phyloP scores from a whole-genome alignment of 2,329 filamentous ascomycete genomes.

The Pseudophaeomoniella oleicola region DNA sequence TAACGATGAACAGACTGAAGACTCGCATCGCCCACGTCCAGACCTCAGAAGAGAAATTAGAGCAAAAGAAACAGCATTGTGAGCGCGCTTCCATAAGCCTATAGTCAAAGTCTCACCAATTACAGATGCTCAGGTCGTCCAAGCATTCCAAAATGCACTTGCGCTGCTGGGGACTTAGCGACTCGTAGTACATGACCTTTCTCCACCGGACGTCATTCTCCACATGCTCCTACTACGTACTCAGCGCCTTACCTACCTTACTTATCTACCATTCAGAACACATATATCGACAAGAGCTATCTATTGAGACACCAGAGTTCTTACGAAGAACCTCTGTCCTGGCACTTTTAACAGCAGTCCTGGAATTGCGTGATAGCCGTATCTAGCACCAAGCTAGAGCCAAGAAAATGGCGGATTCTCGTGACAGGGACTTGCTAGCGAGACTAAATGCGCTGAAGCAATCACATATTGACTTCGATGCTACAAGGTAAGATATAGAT shows the following conservation, averaged over 20 bases:
- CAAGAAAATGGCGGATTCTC: conserved; percentile 9
- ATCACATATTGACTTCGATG: conserved; percentile 17
- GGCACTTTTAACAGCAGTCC: too few relatives aligned
- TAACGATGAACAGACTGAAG: conserved; percentile 50
- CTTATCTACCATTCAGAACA: too few relatives aligned
- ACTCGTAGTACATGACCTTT: too few relatives aligned
- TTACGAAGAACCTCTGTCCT: too few relatives aligned
- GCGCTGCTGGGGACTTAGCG: conserved; percentile 23
- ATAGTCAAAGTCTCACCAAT: too few relatives aligned
- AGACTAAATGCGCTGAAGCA: conserved; percentile 19
- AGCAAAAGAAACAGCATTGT: conserved; percentile 70
- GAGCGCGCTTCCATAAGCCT: conserved; percentile 29
- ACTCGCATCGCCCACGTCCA: conserved; percentile 67
- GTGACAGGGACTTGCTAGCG: conserved; percentile 16
- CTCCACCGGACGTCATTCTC: too few relatives aligned
- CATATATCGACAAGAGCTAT: too few relatives aligned
- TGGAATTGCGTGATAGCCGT: too few relatives aligned
- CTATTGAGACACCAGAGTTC: too few relatives aligned
- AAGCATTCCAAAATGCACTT: conserved; percentile 32
- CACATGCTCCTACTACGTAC: too few relatives aligned
- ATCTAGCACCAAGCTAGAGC: too few relatives aligned
- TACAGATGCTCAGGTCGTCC: conserved; percentile 28
- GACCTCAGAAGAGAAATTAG: conserved; percentile 55
- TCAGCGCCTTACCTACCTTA: too few relatives aligned
- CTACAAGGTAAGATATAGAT: conserved; percentile 12